These are phyloP conservation scores for Lipomyces japonicus DNA, from an alignment of 805 yeast species.

Conservation along the genomic window DNA sequence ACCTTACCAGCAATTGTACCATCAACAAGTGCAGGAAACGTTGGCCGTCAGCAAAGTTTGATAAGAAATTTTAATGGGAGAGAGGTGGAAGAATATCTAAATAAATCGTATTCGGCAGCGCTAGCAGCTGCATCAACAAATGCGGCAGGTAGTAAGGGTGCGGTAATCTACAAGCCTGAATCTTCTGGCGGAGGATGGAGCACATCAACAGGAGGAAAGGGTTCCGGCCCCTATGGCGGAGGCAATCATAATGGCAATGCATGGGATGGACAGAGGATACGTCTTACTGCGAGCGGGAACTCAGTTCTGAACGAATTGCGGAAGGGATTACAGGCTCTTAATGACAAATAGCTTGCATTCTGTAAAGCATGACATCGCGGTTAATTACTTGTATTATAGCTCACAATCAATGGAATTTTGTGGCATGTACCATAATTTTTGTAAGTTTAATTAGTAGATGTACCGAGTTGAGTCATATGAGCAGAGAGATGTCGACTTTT, in stretches of 20 bases:
- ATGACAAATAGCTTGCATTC: too few relatives aligned
- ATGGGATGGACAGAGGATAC: neutral
- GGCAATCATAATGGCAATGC: neutral
- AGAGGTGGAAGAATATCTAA: constrained; percentile 26
- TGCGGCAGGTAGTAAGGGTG: neutral
- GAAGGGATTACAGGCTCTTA: constrained; percentile 17
- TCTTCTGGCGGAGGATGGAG: neutral
- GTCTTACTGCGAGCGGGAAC: constrained; percentile 22
- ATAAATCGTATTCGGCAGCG: constrained; percentile 16
- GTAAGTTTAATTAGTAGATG: too few relatives aligned
- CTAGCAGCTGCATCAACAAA: constrained; percentile 3
- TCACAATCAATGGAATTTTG: too few relatives aligned
- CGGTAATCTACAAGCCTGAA: neutral
- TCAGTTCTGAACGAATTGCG: constrained; percentile 20
- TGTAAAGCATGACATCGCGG: too few relatives aligned
- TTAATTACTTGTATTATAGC: too few relatives aligned
- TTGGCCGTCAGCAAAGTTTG: constrained; percentile 8
- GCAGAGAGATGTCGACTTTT: too few relatives aligned
- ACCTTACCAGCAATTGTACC: constrained; percentile 1
- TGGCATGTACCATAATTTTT: too few relatives aligned
- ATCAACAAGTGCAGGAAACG: neutral
- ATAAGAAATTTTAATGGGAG: constrained; percentile 22
- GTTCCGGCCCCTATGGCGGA: neutral
- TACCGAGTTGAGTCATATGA: too few relatives aligned
- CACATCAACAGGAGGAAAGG: neutral